A percentile compares a stretch with the other conserved stretches of the same genome.
phyloP scores from a whole-genome alignment of 306 rosid species.

The Cajanus cajan region DNA sequence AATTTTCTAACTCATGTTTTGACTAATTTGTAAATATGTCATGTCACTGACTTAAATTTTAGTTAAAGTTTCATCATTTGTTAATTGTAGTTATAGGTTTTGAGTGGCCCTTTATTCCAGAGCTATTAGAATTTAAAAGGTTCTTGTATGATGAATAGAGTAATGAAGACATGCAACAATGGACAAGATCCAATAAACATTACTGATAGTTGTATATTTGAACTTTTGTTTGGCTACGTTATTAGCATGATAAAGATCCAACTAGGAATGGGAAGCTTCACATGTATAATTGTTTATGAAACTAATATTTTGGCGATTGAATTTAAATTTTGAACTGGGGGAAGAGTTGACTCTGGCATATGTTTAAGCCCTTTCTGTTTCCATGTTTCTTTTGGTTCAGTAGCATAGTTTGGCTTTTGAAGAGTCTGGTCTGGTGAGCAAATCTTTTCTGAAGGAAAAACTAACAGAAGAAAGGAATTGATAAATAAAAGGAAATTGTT shows the following conservation, averaged over 20 bases:
- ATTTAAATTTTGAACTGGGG: background rate
- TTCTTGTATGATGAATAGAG: background rate
- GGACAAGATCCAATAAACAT: background rate
- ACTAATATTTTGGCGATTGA: background rate
- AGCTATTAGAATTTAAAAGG: constrained; percentile 7
- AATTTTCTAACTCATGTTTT: background rate
- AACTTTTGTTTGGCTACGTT: background rate
- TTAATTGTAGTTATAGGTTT: background rate
- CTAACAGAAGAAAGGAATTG: background rate
- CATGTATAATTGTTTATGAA: constrained; percentile 3
- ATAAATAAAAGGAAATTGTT: background rate
- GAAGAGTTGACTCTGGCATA: background rate
- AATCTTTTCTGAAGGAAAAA: background rate
- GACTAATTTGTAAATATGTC: background rate
- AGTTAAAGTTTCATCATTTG: background rate
- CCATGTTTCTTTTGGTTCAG: constrained; percentile 18
- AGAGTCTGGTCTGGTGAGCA: background rate
- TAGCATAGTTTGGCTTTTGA: background rate
- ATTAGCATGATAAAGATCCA: background rate
- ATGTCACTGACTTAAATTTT: background rate
- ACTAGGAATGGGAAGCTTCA: background rate
- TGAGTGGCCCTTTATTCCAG: background rate
- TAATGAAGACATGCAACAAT: background rate
- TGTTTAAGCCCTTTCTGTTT: background rate
- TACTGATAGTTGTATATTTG: background rate